Conservation (phyloP, 2,329 filamentous ascomycete genomes). For the Dendrostoma leiphaemia region DNA sequence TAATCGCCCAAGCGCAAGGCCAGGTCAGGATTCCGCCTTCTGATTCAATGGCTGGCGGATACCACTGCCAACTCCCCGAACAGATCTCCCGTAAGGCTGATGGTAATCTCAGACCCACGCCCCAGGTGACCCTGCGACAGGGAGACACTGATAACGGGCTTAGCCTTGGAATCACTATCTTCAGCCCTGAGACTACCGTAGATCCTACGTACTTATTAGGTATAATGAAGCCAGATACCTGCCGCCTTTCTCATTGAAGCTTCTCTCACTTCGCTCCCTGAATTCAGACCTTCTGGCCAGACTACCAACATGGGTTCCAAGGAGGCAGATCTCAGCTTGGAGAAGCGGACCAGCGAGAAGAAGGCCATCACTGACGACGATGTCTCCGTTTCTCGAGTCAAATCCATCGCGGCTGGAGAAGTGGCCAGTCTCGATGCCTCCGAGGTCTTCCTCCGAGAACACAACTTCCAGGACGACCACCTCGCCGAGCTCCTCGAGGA, state of each 20-base stretch:
- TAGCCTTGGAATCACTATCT: neutral
- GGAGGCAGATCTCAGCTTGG: conserved; percentile 1
- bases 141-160: conserved; percentile 6
- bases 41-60: no score
- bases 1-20: no score
- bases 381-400: conserved; percentile 15
- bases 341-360: conserved; percentile 2
- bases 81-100: neutral
- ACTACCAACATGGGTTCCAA: conserved; percentile 3
- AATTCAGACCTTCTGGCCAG: no score
- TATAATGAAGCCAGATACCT: no score
- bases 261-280: neutral
- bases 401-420: conserved; percentile 14
- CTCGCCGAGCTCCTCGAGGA: conserved; percentile 40
- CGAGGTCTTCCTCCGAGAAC: conserved; percentile 19
- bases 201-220: no score
- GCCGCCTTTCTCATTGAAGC: neutral
- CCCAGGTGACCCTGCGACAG: neutral
- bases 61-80: neutral
- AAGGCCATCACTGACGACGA: conserved; percentile 14
- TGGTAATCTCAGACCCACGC: conserved; percentile 3
- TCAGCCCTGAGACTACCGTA: no score
- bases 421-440: conserved; percentile 15
- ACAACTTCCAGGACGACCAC: conserved; percentile 16
- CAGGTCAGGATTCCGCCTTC: no score